Evolutionary conservation across 495 filamentous ascomycete species (phyloP), one percentile per base, ranked within the genome.

Genomic region (Penicillium waksmanii): DNA sequence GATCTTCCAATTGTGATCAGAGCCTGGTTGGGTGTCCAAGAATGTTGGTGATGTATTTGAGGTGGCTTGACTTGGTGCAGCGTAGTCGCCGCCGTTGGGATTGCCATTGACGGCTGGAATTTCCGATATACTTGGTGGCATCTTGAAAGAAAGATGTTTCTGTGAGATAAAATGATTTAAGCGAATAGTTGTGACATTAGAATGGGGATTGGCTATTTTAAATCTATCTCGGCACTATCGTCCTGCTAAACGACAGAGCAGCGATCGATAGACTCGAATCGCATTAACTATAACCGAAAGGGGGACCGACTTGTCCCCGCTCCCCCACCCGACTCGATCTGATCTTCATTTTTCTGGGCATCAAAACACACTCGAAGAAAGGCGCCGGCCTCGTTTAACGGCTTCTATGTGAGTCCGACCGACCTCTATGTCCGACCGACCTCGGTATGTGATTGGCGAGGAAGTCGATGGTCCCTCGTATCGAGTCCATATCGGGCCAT

Each of bases 1-100:
- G 17, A 73, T 66, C 17, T 73, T 67, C 70, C 70, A 72, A 50
- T 21, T 64, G 51, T 66, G 66, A 36, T 66, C 53, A 10, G 53
- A 40, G 11, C 35, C 35, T 15, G 70, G 70, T 52, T 68, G 64
- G 2, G 70, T 73, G 53, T 47, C 63, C 5, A 65, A 55, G 38
- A 59, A 65, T 5, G 58, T 33, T 18, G 53, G 18, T 9, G 42
- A 17, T 46, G 9, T 9, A 46, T 10, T 21, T 2, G 42, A 46
- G 42, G 7, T 46, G 12, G 15, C 42, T 46, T 21, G 42, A 46
- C 4, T 9, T 21, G 42, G 4, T 46, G 42, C 18, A 15, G 42
- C 10, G 8, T 5, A 6, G 10, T 46, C 18, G 15, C 17, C 42
- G 42, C 18, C 42, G 10, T 46, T 46, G 42, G 1, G 1, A n/a